These are phyloP conservation scores for Podospora conica DNA, from an alignment of 495 filamentous ascomycete genomes.

Conservation along the genomic window DNA sequence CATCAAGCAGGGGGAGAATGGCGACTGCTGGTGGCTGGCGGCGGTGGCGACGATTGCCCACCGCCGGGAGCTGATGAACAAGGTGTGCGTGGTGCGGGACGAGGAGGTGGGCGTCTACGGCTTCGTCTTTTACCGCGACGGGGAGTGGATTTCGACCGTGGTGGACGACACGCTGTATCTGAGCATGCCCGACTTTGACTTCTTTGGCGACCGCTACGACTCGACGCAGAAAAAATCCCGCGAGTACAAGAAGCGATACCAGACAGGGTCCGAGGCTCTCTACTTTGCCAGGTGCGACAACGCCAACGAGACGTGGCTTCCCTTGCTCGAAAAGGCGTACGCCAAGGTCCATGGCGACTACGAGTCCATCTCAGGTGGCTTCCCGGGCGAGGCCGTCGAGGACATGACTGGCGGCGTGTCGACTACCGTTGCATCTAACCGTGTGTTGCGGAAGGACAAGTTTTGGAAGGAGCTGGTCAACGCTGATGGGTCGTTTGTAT, in stretches of 20 bases:
- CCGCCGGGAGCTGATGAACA: slow-evolving; percentile 58
- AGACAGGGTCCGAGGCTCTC: slow-evolving; percentile 53
- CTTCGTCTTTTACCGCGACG: slow-evolving; percentile 76
- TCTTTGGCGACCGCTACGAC: slow-evolving; percentile 35
- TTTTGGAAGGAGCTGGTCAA: slow-evolving; percentile 71
- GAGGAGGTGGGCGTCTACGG: slow-evolving; percentile 73
- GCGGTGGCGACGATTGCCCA: slow-evolving; percentile 66
- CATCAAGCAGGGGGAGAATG: slow-evolving; percentile 34
- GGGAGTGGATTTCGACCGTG: slow-evolving; percentile 72
- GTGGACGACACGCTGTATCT: slow-evolving; percentile 48
- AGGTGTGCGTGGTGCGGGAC: slow-evolving; percentile 62
- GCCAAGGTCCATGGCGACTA: slow-evolving; percentile 66
- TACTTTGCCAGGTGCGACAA: slow-evolving; percentile 68
- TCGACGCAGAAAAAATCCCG: slow-evolving; percentile 20
- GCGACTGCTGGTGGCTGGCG: slow-evolving; percentile 77
- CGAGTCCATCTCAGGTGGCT: slow-evolving; percentile 63
- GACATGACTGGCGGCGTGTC: slow-evolving; percentile 76
- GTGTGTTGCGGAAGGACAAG: slow-evolving; percentile 63
- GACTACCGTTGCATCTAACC: slow-evolving; percentile 38
- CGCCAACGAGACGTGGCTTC: slow-evolving; percentile 75
- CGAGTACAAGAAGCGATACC: slow-evolving; percentile 18
- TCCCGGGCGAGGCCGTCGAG: slow-evolving; percentile 68
- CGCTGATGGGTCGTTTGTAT: slow-evolving; percentile 26
- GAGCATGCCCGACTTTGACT: slow-evolving; percentile 22
- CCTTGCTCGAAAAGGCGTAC: slow-evolving; percentile 74